phyloP scores from a whole-genome alignment of 805 yeast genomes.

The Blastobotrys mokoenaii region DNA sequence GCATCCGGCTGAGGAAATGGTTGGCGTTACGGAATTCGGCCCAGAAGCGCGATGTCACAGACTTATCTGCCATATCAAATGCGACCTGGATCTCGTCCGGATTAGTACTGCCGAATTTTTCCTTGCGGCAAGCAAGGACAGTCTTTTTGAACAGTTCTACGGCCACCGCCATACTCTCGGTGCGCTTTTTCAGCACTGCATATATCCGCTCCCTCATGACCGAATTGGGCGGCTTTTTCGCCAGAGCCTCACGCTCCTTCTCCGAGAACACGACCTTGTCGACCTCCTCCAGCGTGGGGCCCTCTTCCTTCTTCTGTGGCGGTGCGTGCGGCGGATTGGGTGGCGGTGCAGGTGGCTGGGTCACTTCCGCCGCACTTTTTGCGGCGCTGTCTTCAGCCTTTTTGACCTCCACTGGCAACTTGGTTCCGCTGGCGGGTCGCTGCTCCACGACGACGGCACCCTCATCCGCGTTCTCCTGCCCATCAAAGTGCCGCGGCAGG shows the following conservation, averaged over 20 bases:
- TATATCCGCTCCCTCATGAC: neutral
- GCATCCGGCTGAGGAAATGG: slow-evolving; percentile 10
- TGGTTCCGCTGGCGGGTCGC: neutral
- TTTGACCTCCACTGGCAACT: neutral
- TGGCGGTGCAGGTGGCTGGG: neutral
- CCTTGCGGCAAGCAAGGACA: neutral
- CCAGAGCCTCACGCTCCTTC: neutral
- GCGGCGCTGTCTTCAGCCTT: too few species aligned
- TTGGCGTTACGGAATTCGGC: slow-evolving; percentile 2
- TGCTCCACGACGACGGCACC: neutral
- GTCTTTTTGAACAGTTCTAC: neutral
- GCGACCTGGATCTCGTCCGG: slow-evolving; percentile 13
- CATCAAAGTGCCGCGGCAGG: too few species aligned
- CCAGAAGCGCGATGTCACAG: slow-evolving; percentile 10
- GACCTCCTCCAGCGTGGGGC: neutral
- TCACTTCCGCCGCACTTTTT: too few species aligned
- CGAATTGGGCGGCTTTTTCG: neutral
- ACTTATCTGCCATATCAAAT: slow-evolving; percentile 5
- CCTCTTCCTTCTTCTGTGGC: neutral
- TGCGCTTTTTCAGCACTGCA: neutral
- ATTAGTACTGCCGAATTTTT: neutral
- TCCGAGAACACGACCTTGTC: neutral
- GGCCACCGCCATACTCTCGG: neutral
- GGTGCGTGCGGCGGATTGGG: neutral
- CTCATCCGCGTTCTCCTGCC: too few species aligned